Evolutionary conservation across 495 filamentous ascomycete genomes (phyloP).

Genomic region (Hypoxylon cercidicola): DNA sequence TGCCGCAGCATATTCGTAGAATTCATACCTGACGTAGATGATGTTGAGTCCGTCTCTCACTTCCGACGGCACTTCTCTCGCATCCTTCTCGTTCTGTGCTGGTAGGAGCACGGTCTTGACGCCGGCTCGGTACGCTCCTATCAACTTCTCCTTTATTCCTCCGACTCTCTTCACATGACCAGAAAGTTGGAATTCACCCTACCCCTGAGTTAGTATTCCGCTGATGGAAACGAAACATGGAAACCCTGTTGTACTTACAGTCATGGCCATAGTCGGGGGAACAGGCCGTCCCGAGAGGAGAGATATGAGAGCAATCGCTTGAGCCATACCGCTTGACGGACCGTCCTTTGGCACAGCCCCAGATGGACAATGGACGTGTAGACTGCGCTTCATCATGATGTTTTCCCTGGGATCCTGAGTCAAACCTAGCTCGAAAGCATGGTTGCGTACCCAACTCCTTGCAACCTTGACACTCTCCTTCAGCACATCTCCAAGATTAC

Average conservation of each 20-base stretch:
- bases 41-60: conserved; percentile 90
- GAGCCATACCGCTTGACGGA: conserved; percentile 87
- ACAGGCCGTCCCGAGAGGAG: conserved; percentile 90
- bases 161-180: conserved; percentile 89
- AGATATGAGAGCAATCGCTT: conserved; percentile 92
- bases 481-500: conserved; percentile 96
- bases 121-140: conserved; percentile 90
- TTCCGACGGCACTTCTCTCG: conserved; percentile 90
- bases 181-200: conserved; percentile 88
- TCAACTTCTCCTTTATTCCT: conserved; percentile 98
- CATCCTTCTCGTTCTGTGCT: conserved; percentile 89
- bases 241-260: conserved; percentile 53
- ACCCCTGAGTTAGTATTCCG: conserved; percentile 43
- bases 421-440: conserved; percentile 90
- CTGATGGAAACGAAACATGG: conserved; percentile 7
- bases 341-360: conserved; percentile 97
- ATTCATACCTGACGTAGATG: conserved; percentile 80
- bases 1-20: not conserved
- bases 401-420: conserved; percentile 84
- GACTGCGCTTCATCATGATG: conserved; percentile 93
- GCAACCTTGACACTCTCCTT: conserved; percentile 98
- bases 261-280: conserved; percentile 95
- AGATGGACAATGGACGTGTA: conserved; percentile 96
- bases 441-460: conserved; percentile 93
- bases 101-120: conserved; percentile 95